Conservation (phyloP, 1,284 basidiomycete species). For the Macrocystidia cucumis region DNA sequence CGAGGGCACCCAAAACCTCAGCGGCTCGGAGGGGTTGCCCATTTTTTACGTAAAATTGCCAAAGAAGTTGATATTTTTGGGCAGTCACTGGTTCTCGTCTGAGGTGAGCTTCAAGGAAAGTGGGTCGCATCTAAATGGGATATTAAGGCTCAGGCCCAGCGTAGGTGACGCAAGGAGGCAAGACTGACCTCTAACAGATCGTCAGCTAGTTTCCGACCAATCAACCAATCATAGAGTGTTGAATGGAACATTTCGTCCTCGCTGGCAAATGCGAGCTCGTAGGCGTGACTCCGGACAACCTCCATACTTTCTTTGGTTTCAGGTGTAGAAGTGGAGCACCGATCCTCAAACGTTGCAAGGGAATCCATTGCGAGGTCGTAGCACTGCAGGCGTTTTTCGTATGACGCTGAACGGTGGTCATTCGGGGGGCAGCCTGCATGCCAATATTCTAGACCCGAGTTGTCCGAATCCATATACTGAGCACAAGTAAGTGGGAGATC, state of each 20-base stretch:
- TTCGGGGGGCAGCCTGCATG: slow-evolving; percentile 51
- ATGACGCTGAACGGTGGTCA: slow-evolving; percentile 56
- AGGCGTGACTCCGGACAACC: slow-evolving; percentile 69
- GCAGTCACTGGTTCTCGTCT: slow-evolving; percentile 74
- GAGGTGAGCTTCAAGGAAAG: slow-evolving; percentile 85
- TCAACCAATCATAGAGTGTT: slow-evolving; percentile 91
- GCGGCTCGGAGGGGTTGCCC: slow-evolving; percentile 83
- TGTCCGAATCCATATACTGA: slow-evolving; percentile 70
- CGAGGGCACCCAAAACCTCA: slow-evolving; percentile 79
- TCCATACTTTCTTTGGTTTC: slow-evolving; percentile 60
- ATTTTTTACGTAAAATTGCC: slow-evolving; percentile 96
- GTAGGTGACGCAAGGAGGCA: slow-evolving; percentile 1
- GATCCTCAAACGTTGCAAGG: slow-evolving; percentile 73
- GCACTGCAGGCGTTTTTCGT: slow-evolving; percentile 62
- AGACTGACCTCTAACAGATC: slow-evolving; percentile 80
- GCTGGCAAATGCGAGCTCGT: slow-evolving; percentile 76
- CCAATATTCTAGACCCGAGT: slow-evolving; percentile 76
- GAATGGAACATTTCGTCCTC: slow-evolving; percentile 94
- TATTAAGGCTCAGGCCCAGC: slow-evolving; percentile 6
- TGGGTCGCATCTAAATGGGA: slow-evolving; percentile 60
- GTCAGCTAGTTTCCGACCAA: slow-evolving; percentile 73
- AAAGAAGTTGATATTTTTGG: slow-evolving; percentile 84
- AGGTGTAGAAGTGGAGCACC: slow-evolving; percentile 24
- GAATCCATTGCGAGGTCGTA: slow-evolving; percentile 84
- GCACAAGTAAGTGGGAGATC: slow-evolving; percentile 86